phyloP scores from a whole-genome alignment of 768 basidiomycete species.

The Termitomyces bulborhizus region DNA sequence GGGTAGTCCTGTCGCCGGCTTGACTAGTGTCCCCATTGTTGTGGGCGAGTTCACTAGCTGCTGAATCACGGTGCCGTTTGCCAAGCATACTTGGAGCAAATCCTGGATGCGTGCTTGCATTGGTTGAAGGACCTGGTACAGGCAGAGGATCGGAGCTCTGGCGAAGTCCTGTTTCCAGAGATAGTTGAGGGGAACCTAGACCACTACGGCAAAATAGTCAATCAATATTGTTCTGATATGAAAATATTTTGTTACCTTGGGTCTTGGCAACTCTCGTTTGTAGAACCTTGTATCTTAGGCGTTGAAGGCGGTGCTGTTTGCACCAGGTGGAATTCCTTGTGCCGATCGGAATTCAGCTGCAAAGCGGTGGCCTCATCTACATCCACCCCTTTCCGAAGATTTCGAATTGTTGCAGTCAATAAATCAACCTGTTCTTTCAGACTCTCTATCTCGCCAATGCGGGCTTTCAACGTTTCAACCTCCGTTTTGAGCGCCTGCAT shows the following conservation, averaged over 20 bases:
- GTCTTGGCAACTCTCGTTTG: background rate
- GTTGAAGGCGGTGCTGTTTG: conserved; percentile 7
- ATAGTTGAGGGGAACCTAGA: conserved; percentile 11
- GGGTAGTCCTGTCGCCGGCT: conserved; percentile 31
- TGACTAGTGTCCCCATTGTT: conserved; percentile 31
- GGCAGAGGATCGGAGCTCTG: background rate
- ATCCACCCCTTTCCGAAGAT: conserved; percentile 20
- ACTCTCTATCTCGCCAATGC: conserved; percentile 25
- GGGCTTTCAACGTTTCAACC: conserved; percentile 24
- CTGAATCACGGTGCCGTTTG: conserved; percentile 57
- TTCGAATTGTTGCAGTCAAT: conserved; percentile 25
- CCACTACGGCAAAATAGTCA: conserved; percentile 11
- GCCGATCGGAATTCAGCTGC: conserved; percentile 18
- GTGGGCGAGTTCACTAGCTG: conserved; percentile 36
- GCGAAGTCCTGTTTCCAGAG: background rate
- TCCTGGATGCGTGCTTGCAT: conserved; percentile 26
- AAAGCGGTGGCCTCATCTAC: conserved; percentile 13
- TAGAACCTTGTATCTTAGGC: conserved; percentile 4
- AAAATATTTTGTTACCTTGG: conserved; percentile 4
- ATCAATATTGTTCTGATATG: background rate
- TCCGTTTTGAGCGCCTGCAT: conserved; percentile 29
- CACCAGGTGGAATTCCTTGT: conserved; percentile 8
- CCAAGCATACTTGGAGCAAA: conserved; percentile 47
- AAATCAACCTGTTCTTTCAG: conserved; percentile 31
- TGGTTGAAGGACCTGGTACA: background rate